Evolutionary conservation across 257 asterid species (phyloP), one percentile per base, ranked within the genome.

Genomic region (Linderniella brevidens): DNA sequence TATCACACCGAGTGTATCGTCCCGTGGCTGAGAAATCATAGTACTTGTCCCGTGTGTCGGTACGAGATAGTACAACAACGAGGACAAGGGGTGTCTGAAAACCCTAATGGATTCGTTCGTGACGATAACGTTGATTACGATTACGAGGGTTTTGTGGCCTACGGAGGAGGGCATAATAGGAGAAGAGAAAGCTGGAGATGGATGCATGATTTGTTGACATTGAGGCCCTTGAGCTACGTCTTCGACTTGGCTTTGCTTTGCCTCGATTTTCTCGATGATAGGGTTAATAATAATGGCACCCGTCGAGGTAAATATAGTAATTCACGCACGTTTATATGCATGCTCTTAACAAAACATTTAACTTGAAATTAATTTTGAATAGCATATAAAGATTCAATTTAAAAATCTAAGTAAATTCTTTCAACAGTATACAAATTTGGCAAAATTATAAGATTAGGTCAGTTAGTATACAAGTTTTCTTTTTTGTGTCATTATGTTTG

Each of bases 41-140:
- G 73, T 44, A 79, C 93, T 1, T 90, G 99, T 37, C 99, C 99
- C 0, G 93, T 90, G 32, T 90, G 99, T 44, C 70, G 99, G 13
- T 56, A 54, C 15, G 75, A 67, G 70, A 66, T 90, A 25, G 32
- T 25, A 25, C 32, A 25, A 2, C 32, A 25, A 6, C 3, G 32
- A 25, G 3, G 32, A 3, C 32, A 3, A 6, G 32, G 32, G 6
- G n/a, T n/a, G n/a, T n/a, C 32, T 25, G 6, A 25, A 2, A 25
- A 6, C 6, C 32, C 32, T 17, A 63, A 20, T 36, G 75, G 81
- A 14, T 58, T 56, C 8, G 54, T 61, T 0, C 13, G 45, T 52
- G 0, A 17, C 9, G 1, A 19, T 37, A 29, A 58, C 45, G 8
- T 11, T 25, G 25, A 46, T 36, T 25, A 56, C 38, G 53, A 59